Evolutionary conservation across 805 yeast species (phyloP).

Genomic region (Candida nitratophila): DNA sequence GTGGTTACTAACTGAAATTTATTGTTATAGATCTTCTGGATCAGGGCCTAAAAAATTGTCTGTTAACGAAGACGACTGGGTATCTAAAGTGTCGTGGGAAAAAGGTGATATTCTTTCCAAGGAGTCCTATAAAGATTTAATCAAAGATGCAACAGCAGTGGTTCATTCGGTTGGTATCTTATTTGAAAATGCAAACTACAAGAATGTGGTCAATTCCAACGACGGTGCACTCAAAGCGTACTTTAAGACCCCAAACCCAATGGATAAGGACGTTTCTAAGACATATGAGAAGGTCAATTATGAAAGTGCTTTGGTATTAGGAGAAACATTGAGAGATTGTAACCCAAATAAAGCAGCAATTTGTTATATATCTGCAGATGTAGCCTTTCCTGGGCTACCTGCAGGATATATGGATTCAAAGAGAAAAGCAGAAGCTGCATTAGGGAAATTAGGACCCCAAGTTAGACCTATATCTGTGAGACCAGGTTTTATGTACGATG

Average conservation of each 20-base stretch:
- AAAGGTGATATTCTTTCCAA: slow-evolving; percentile 66
- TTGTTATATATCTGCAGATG: slow-evolving; percentile 79
- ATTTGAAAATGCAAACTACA: slow-evolving; percentile 64
- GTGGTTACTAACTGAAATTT: not conserved
- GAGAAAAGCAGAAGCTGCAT: slow-evolving; percentile 65
- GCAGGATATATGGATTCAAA: slow-evolving; percentile 68
- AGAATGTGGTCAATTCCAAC: slow-evolving; percentile 36
- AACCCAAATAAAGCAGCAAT: slow-evolving; percentile 29
- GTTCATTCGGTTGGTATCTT: slow-evolving; percentile 81
- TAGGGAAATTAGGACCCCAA: slow-evolving; percentile 31
- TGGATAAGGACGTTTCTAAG: slow-evolving; percentile 36
- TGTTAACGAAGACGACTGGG: slow-evolving; percentile 36
- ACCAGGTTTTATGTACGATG: slow-evolving; percentile 82
- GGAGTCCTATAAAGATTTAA: slow-evolving; percentile 39
- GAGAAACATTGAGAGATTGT: slow-evolving; percentile 39
- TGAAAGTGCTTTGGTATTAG: slow-evolving; percentile 60
- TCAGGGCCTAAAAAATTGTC: slow-evolving; percentile 33
- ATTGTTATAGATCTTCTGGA: slow-evolving; percentile 38
- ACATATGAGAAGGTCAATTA: slow-evolving; percentile 61
- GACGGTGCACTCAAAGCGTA: slow-evolving; percentile 21
- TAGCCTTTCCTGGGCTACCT: slow-evolving; percentile 61
- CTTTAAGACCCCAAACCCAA: slow-evolving; percentile 56
- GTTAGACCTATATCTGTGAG: slow-evolving; percentile 60
- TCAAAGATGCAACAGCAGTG: slow-evolving; percentile 52
- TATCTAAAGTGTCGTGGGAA: slow-evolving; percentile 55